Evolutionary conservation across 176 grass and related monocot genomes (phyloP).

Genomic region (Chrysopogon serrulatus): DNA sequence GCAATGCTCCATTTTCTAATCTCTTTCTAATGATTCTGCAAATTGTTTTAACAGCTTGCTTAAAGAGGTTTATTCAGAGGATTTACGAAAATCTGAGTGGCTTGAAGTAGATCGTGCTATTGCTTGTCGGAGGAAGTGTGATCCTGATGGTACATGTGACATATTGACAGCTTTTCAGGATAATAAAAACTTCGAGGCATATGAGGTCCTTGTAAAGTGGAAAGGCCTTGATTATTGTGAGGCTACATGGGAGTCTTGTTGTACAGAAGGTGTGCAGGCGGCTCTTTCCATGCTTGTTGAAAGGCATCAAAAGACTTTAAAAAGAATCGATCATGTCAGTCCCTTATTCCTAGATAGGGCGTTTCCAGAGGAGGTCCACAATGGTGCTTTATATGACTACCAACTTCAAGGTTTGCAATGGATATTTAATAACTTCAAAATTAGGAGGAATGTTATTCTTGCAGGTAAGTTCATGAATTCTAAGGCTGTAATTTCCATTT

Average conservation of each 20-base stretch:
- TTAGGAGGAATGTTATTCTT: conserved; percentile 59
- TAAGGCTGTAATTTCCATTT: background rate
- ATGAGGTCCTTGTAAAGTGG: conserved; percentile 73
- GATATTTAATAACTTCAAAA: conserved; percentile 56
- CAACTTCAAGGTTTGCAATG: conserved; percentile 75
- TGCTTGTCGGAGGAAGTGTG: conserved; percentile 40
- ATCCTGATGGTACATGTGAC: conserved; percentile 31
- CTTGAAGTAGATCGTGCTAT: conserved; percentile 64
- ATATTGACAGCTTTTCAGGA: conserved; percentile 34
- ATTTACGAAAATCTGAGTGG: conserved; percentile 62
- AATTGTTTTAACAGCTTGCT: conserved; percentile 26
- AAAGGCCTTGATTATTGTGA: conserved; percentile 71
- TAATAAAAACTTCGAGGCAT: conserved; percentile 24
- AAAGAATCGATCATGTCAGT: conserved; percentile 14
- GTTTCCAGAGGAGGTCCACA: conserved; percentile 13
- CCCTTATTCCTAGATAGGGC: conserved; percentile 4
- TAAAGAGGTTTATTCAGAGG: conserved; percentile 25
- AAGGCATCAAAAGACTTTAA: conserved; percentile 40
- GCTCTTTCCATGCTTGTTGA: conserved; percentile 38
- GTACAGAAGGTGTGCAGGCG: conserved; percentile 31
- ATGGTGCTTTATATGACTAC: conserved; percentile 47
- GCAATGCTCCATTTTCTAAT: background rate
- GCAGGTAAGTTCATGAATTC: conserved; percentile 46
- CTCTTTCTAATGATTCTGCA: background rate
- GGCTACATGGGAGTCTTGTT: conserved; percentile 53